A percentile compares a stretch with the other conserved stretches of the same genome.
Conservation (phyloP, 148 eudicot species). For the Cornus kousa region DNA sequence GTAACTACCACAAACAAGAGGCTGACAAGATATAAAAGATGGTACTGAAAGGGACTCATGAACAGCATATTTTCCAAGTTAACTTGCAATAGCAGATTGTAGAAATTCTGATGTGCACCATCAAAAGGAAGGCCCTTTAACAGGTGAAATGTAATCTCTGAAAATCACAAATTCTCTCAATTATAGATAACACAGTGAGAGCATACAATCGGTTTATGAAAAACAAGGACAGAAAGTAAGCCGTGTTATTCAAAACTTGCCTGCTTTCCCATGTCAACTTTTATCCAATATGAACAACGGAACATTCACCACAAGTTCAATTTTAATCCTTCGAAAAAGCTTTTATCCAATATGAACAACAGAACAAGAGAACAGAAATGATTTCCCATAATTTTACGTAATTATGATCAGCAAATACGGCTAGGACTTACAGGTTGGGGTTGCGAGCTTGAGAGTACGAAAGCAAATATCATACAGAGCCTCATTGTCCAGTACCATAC, state of each 20-base stretch:
- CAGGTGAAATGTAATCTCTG: background rate
- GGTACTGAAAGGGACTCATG: background rate
- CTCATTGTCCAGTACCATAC: conserved; percentile 48
- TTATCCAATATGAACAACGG: background rate
- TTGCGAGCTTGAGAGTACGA: conserved; percentile 42
- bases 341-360: too few relatives aligned
- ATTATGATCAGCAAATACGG: background rate
- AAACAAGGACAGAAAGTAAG: background rate
- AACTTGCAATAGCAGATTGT: background rate
- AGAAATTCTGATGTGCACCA: background rate
- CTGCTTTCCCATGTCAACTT: background rate
- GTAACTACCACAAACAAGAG: background rate
- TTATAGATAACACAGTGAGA: too few relatives aligned
- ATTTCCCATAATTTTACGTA: background rate
- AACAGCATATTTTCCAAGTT: background rate
- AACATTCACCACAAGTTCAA: too few relatives aligned
- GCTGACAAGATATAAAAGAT: background rate
- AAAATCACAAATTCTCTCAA: background rate
- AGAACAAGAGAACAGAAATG: background rate
- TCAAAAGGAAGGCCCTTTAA: too few relatives aligned
- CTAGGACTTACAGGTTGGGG: conserved; percentile 32
- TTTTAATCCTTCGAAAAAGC: too few relatives aligned
- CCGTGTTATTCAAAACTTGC: background rate
- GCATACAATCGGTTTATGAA: too few relatives aligned
- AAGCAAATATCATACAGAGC: conserved; percentile 49